These are phyloP conservation scores for Podaxis sp. DNA, from an alignment of 768 basidiomycete genomes.

Conservation along the genomic window DNA sequence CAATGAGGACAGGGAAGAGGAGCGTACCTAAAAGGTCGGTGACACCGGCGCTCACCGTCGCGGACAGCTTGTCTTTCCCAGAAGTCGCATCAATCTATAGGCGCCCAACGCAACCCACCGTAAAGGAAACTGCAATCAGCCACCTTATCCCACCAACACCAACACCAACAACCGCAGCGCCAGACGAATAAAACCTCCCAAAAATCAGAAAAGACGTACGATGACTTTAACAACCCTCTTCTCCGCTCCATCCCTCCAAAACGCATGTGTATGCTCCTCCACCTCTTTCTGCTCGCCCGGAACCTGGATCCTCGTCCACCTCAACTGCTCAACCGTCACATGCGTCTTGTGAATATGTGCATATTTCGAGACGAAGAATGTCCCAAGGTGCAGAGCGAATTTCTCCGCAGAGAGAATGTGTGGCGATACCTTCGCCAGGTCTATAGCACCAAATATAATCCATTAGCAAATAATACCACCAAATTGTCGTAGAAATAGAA, in stretches of 20 bases:
- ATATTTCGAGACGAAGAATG: constrained; percentile 80
- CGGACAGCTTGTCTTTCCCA: constrained; percentile 62
- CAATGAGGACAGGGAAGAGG: background rate
- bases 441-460: constrained; percentile 30
- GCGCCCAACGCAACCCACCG: background rate
- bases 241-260: constrained; percentile 88
- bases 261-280: constrained; percentile 70
- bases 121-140: background rate
- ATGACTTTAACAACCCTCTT: constrained; percentile 66
- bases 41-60: constrained; percentile 65
- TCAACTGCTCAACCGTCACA: constrained; percentile 72
- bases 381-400: constrained; percentile 86
- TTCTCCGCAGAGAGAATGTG: constrained; percentile 80
- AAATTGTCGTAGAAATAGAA: background rate
- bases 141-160: background rate
- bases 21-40: constrained; percentile 75
- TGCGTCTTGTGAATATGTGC: constrained; percentile 69
- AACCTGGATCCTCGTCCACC: constrained; percentile 79
- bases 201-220: constrained; percentile 29
- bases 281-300: constrained; percentile 30
- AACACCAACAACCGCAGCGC: background rate
- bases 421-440: constrained; percentile 86
- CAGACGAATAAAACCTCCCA: constrained; percentile 14
- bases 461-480: background rate
- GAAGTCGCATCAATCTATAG: constrained; percentile 60